Evolutionary conservation across 441 rosid genomes (phyloP).

Genomic region (Kokia cookei): DNA sequence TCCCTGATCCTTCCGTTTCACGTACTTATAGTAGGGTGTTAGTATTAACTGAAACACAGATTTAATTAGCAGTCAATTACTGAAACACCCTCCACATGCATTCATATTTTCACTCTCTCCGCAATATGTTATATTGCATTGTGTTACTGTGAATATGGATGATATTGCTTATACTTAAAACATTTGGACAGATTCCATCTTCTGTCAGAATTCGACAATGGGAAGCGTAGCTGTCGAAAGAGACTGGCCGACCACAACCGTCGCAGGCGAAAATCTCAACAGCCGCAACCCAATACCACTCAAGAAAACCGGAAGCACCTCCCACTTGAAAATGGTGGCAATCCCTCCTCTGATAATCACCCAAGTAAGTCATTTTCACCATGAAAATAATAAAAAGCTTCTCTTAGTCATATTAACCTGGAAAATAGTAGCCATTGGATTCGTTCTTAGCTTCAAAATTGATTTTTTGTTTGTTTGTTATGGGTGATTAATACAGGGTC

Average conservation of each 20-base stretch:
- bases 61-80: neutral
- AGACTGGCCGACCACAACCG: slow-evolving; percentile 95
- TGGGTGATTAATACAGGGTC: slow-evolving; percentile 27
- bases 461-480: neutral
- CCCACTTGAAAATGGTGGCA: slow-evolving; percentile 20
- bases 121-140: neutral
- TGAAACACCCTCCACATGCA: neutral
- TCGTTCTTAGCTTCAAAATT: neutral
- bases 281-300: slow-evolving; percentile 22
- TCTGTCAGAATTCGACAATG: slow-evolving; percentile 87
- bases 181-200: slow-evolving; percentile 64
- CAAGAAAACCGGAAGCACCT: slow-evolving; percentile 39
- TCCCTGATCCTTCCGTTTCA: slow-evolving; percentile 4
- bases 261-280: slow-evolving; percentile 79
- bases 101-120: neutral
- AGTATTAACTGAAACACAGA: neutral
- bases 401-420: neutral
- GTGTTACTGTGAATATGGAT: neutral
- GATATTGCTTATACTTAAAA: neutral
- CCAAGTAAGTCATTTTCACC: slow-evolving; percentile 27
- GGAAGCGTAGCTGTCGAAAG: slow-evolving; percentile 95
- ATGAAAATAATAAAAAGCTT: neutral
- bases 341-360: slow-evolving; percentile 33
- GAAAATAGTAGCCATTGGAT: neutral
- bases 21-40: slow-evolving; percentile 15